Base-by-base conservation (phyloP, 2,329 filamentous ascomycete genomes). In the Albifimbria verrucaria region DNA sequence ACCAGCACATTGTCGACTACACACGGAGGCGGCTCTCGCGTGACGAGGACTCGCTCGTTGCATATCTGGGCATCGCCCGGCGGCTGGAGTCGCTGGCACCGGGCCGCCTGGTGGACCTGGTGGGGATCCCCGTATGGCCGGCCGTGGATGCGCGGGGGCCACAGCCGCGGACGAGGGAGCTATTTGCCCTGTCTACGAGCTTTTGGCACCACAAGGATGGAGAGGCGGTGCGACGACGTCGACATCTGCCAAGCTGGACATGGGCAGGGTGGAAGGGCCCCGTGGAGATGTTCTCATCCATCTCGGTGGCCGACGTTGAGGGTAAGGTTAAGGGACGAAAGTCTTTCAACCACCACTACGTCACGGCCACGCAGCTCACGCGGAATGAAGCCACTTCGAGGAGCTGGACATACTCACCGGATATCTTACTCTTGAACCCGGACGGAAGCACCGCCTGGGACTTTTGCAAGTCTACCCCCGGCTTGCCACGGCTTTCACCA, bases 251-350 rank as follows among this genome's bases (percentile, higher is more conserved):
- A 9, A 71, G 68, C 53, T 71, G 68, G 68, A 68, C 68, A 2
- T 71, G 68, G 68, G 68, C 68, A 2, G 68, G 68, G 2, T 71
- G 68, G 68, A 59, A 62, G 18, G 68, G 68, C 15, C 57, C 65
- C 5, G 68, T 70, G 12, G 68, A 70, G 25, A 56, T 71, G 43
- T 61, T 65, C 54, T 70, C 67, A 6, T 67, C 66, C 11, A 63
- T 70, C 22, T 57, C 62, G 2, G 61, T 70, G n/a, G 59, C 62
- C 6, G 68, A 68, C 24, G 59, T 65, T 2, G 65, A 66, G 18
- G 63, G 57, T 39, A 67, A 60, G 25, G 44, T 55, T 22, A 58
- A 62, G 32, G 59, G 62, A 20, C 64, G 64, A 48, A 70, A 69
- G 56, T 56, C 67, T 10, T 62, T 70, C 22, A 65, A 64, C 48